Percentiles rank a stretch among this genome's conserved stretches.
These are phyloP conservation scores for Hortiboletus campestris DNA, from an alignment of 768 basidiomycete genomes.

Conservation along the genomic window DNA sequence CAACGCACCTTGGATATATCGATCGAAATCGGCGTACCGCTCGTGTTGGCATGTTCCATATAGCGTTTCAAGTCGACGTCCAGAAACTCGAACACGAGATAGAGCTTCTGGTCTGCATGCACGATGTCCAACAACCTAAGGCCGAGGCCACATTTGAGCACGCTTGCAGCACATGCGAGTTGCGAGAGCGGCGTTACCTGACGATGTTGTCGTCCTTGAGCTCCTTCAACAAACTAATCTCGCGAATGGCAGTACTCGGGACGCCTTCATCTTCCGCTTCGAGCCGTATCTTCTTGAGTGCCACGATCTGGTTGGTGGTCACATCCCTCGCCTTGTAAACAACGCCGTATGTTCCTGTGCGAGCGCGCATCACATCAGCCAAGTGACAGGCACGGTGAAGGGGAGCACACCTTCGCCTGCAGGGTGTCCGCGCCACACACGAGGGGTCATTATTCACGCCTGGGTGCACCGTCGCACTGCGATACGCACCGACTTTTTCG, in stretches of 20 bases:
- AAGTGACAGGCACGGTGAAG: not conserved
- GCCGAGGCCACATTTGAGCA: slow-evolving; percentile 4
- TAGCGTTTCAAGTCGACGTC: slow-evolving; percentile 96
- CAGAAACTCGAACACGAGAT: slow-evolving; percentile 96
- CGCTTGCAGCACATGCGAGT: not conserved
- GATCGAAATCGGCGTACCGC: slow-evolving; percentile 66
- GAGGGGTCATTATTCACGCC: slow-evolving; percentile 12
- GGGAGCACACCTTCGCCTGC: slow-evolving; percentile 43
- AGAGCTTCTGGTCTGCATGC: slow-evolving; percentile 94
- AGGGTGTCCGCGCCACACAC: slow-evolving; percentile 17
- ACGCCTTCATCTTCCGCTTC: slow-evolving; percentile 99
- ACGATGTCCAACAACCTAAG: slow-evolving; percentile 90
- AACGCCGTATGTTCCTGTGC: slow-evolving; percentile 92
- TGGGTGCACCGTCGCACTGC: slow-evolving; percentile 5
- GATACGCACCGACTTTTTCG: slow-evolving; percentile 92
- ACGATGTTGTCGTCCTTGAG: slow-evolving; percentile 96
- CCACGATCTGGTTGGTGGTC: slow-evolving; percentile 78
- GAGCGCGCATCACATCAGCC: slow-evolving; percentile 6
- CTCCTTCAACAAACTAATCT: slow-evolving; percentile 96
- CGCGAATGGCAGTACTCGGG: slow-evolving; percentile 95
- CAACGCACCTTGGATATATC: slow-evolving; percentile 76
- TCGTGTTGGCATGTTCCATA: slow-evolving; percentile 84
- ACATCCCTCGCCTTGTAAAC: slow-evolving; percentile 95
- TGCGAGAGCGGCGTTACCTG: slow-evolving; percentile 44
- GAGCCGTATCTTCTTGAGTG: slow-evolving; percentile 97